Conservation (phyloP, 768 basidiomycete genomes). For the Lyophyllum atratum region DNA sequence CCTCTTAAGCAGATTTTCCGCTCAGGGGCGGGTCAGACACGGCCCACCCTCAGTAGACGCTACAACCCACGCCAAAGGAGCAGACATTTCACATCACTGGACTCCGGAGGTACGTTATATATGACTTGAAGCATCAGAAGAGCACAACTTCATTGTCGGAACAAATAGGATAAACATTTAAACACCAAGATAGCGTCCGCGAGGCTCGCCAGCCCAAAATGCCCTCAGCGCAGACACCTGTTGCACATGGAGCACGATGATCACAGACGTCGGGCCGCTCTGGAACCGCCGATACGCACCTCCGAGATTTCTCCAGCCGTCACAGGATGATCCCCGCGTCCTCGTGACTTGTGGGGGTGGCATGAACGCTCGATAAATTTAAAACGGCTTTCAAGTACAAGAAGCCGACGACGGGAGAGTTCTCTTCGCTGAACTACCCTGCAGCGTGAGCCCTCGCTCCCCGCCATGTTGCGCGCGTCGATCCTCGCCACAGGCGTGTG, state of each 20-base stretch:
- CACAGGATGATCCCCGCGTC: background rate
- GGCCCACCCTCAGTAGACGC: no score
- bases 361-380: background rate
- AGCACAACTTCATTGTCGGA: background rate
- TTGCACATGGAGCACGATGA: background rate
- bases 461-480: conserved; percentile 16
- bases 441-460: background rate
- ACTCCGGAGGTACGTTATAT: background rate
- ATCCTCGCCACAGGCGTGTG: conserved; percentile 10
- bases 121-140: background rate
- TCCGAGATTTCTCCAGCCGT: background rate
- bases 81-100: background rate
- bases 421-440: background rate
- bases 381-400: background rate
- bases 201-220: background rate
- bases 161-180: background rate
- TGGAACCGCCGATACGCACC: background rate
- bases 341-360: background rate
- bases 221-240: no score
- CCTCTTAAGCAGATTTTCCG: background rate
- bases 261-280: background rate
- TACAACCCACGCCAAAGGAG: no score
- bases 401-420: background rate
- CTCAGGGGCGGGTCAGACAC: background rate
- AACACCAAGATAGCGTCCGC: background rate